Percentiles rank a stretch among this genome's conserved stretches.
Conservation (phyloP, 2,329 filamentous ascomycete species). For the Beauveria bassiana region DNA sequence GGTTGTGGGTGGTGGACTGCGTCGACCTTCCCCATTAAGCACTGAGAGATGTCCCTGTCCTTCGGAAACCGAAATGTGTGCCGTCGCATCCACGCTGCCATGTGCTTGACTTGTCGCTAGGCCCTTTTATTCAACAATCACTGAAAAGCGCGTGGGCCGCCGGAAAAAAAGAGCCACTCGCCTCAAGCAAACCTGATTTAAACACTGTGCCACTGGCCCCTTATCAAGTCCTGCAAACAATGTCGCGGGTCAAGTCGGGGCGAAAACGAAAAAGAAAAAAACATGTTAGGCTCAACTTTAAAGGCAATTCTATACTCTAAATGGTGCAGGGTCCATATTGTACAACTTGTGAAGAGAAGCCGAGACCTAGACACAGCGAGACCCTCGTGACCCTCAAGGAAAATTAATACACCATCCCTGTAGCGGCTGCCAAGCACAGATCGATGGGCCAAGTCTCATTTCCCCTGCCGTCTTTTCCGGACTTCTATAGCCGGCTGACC, state of each 20-base stretch:
- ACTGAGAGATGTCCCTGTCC: not conserved
- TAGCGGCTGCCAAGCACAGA: not conserved
- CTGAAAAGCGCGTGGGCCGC: not conserved
- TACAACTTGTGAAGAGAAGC: too few species aligned
- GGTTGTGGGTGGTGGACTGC: not conserved
- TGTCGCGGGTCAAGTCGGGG: too few species aligned
- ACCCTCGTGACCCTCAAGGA: too few species aligned
- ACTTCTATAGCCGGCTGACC: not conserved
- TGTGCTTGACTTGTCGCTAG: not conserved
- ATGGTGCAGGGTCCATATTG: too few species aligned
- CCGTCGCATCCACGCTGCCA: not conserved
- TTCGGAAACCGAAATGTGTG: conserved; percentile 3
- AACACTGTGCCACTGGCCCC: too few species aligned
- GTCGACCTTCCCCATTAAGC: not conserved
- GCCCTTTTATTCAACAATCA: not conserved
- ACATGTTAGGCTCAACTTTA: too few species aligned
- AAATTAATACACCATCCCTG: not conserved
- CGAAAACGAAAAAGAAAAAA: too few species aligned
- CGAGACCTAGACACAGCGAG: too few species aligned
- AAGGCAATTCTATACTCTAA: too few species aligned
- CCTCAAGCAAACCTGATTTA: too few species aligned
- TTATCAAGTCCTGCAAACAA: too few species aligned
- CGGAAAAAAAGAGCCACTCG: too few species aligned
- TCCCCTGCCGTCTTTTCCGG: not conserved
- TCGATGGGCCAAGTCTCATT: not conserved